Conservation (phyloP, 176 grass and related monocot genomes). For the Oryza longistaminata region DNA sequence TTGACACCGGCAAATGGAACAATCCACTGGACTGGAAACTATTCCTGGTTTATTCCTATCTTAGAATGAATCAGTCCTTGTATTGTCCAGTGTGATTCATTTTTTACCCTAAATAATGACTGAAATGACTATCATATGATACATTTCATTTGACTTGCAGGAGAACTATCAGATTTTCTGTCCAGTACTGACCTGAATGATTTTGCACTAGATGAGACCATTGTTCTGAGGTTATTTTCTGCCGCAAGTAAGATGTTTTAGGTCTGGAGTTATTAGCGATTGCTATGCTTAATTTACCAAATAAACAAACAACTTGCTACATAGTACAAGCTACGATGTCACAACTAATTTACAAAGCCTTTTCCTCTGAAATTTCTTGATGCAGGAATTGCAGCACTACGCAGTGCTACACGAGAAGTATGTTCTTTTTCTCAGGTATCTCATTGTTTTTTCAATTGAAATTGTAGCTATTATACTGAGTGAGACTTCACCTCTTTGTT, state of each 20-base stretch:
- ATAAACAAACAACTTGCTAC: neutral
- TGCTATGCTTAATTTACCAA: neutral
- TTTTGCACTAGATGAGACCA: constrained; percentile 60
- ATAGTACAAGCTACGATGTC: neutral
- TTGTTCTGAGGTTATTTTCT: constrained; percentile 66
- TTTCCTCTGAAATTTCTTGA: constrained; percentile 30
- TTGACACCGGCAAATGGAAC: constrained; percentile 74
- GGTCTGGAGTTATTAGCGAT: neutral
- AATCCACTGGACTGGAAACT: constrained; percentile 67
- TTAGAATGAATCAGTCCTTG: constrained; percentile 13
- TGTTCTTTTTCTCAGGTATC: constrained; percentile 22
- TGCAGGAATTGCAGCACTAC: constrained; percentile 54
- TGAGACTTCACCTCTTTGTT: constrained; percentile 22
- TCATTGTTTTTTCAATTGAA: neutral
- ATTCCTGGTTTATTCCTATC: constrained; percentile 53
- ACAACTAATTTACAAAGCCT: constrained; percentile 18
- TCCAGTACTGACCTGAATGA: constrained; percentile 47
- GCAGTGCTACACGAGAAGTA: constrained; percentile 66
- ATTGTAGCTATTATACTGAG: neutral
- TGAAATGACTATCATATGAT: neutral
- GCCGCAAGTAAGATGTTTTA: constrained; percentile 60
- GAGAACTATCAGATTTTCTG: constrained; percentile 65
- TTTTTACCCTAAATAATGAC: neutral
- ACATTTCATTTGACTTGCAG: constrained; percentile 36
- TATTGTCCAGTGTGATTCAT: neutral